Evolutionary conservation across 192 early-diverging fungal species (phyloP).

Genomic region (Backusella tuberculispora): DNA sequence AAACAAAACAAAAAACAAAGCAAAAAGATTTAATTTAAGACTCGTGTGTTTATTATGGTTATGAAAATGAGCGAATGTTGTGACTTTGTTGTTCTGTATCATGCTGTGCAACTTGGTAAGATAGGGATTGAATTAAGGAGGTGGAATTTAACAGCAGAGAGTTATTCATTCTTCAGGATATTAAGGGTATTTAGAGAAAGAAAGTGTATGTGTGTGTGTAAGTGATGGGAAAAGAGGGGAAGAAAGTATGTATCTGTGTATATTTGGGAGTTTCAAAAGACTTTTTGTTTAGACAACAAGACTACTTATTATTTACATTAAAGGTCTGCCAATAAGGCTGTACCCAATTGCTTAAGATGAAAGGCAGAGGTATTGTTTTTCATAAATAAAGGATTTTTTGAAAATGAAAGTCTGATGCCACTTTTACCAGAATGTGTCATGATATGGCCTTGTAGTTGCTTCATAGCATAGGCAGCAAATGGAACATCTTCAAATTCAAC

Average conservation of each 20-base stretch:
- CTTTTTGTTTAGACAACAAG: neutral
- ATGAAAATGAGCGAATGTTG: neutral
- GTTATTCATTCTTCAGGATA: neutral
- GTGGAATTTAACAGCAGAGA: neutral
- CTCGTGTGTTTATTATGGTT: neutral
- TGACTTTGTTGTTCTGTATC: neutral
- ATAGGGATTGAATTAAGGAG: slow-evolving; percentile 1
- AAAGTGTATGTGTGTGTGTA: neutral
- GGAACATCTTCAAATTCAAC: slow-evolving; percentile 98
- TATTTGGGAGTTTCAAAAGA: too few species aligned
- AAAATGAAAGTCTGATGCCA: slow-evolving; percentile 94
- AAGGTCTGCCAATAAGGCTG: slow-evolving; percentile 19
- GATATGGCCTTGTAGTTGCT: slow-evolving; percentile 83
- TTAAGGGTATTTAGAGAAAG: neutral
- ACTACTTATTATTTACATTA: neutral
- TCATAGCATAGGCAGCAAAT: slow-evolving; percentile 88
- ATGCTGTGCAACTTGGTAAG: neutral
- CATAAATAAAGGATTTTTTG: slow-evolving; percentile 87
- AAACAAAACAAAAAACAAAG: neutral
- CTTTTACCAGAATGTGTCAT: slow-evolving; percentile 87
- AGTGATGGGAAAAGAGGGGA: too few species aligned
- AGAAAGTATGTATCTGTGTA: neutral
- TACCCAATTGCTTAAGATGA: slow-evolving; percentile 11
- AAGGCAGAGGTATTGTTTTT: slow-evolving; percentile 23
- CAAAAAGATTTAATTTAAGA: neutral